These are phyloP conservation scores for Euptelea pleiosperma DNA, from an alignment of 164 flowering plant genomes.

Conservation along the genomic window DNA sequence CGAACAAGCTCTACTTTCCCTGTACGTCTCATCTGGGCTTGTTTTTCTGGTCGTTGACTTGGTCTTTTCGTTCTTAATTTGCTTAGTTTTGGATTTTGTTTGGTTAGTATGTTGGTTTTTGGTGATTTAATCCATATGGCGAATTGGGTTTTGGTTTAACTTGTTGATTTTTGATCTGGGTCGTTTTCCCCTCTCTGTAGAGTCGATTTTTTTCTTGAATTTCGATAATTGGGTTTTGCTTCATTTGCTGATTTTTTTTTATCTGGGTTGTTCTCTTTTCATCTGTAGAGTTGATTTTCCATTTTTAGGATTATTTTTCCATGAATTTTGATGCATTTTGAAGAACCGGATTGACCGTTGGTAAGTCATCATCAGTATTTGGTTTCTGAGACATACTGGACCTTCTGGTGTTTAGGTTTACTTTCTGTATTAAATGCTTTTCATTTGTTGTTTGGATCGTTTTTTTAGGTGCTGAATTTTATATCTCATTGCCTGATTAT, in stretches of 20 bases:
- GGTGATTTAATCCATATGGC: neutral
- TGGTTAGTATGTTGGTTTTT: neutral
- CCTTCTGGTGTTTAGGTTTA: too few species aligned
- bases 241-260: constrained; percentile 1
- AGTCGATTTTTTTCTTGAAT: too few species aligned
- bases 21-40: constrained; percentile 40
- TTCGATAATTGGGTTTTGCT: neutral
- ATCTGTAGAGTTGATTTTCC: too few species aligned
- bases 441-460: too few species aligned
- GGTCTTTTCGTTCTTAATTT: constrained; percentile 4
- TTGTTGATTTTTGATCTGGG: neutral
- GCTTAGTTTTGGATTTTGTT: neutral
- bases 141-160: constrained; percentile 7
- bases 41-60: constrained; percentile 17
- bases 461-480: constrained; percentile 1
- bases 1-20: constrained; percentile 79
- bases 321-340: too few species aligned
- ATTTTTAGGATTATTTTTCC: too few species aligned
- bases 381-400: too few species aligned
- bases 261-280: too few species aligned
- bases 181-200: too few species aligned
- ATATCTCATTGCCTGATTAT: neutral
- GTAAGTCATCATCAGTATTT: too few species aligned
- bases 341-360: too few species aligned
- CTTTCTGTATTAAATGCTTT: too few species aligned